phyloP scores from a whole-genome alignment of 2,329 filamentous ascomycete species.

The Fusarium acutatum region DNA sequence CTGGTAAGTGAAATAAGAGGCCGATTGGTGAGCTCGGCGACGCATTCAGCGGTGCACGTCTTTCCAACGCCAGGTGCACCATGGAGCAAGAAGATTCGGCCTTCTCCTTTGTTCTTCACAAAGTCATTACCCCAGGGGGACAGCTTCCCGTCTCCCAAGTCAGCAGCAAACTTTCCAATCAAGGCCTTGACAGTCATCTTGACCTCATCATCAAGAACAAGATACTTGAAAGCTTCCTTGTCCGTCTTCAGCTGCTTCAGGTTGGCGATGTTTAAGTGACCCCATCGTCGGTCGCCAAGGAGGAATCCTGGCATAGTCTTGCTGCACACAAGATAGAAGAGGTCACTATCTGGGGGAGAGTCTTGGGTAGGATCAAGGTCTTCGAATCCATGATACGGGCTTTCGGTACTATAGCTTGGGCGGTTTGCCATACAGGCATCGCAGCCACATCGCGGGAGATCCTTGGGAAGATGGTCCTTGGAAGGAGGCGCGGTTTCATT shows the following conservation, averaged over 20 bases:
- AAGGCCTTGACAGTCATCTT: constrained; percentile 58
- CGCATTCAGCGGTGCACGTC: constrained; percentile 64
- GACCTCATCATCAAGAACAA: constrained; percentile 58
- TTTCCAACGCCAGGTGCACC: constrained; percentile 65
- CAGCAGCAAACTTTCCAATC: constrained; percentile 56
- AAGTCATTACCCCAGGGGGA: constrained; percentile 58
- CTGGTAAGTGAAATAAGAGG: constrained; percentile 62
- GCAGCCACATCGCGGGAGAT: constrained; percentile 54
- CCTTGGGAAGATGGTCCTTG: constrained; percentile 52
- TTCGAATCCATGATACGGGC: constrained; percentile 52
- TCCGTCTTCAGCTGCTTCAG: constrained; percentile 54
- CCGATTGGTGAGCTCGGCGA: constrained; percentile 59
- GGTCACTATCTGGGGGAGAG: constrained; percentile 49
- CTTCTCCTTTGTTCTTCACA: constrained; percentile 60
- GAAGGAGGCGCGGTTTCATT: constrained; percentile 17
- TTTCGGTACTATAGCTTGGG: constrained; percentile 30
- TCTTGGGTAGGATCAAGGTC: constrained; percentile 49
- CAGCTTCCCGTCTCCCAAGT: constrained; percentile 48
- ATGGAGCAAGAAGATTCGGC: constrained; percentile 61
- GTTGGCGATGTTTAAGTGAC: constrained; percentile 51
- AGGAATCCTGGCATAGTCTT: constrained; percentile 59
- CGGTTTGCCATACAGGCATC: constrained; percentile 43
- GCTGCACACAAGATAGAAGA: constrained; percentile 55
- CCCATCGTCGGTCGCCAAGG: constrained; percentile 56
- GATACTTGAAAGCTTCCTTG: constrained; percentile 59